Percentiles rank a stretch among this genome's conserved stretches.
phyloP scores from a whole-genome alignment of 352 stramenopile genomes.

The Phytophthora niederhauseri region DNA sequence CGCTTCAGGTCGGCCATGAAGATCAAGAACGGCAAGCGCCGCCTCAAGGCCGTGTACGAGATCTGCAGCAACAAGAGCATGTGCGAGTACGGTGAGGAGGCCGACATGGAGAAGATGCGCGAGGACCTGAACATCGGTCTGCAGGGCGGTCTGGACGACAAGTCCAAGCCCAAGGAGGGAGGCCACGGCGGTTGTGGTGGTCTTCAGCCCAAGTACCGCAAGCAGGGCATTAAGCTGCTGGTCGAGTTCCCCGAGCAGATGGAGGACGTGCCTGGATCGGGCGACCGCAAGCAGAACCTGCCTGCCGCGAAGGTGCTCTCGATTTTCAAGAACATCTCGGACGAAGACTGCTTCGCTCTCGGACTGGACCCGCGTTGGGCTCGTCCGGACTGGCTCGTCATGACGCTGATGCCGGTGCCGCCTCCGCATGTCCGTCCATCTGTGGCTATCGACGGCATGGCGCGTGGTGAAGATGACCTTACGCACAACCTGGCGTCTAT shows the following conservation, averaged over 20 bases:
- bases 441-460: slow-evolving; percentile 94
- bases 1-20: slow-evolving; percentile 83
- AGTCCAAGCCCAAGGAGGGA: slow-evolving; percentile 82
- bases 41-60: slow-evolving; percentile 95
- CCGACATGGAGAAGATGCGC: slow-evolving; percentile 90
- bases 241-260: slow-evolving; percentile 96
- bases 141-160: slow-evolving; percentile 82
- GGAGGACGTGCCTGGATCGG: slow-evolving; percentile 93
- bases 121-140: slow-evolving; percentile 88
- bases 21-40: slow-evolving; percentile 90
- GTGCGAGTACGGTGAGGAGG: slow-evolving; percentile 85
- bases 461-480: slow-evolving; percentile 97
- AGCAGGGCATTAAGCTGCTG: slow-evolving; percentile 95
- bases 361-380: slow-evolving; percentile 96
- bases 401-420: slow-evolving; percentile 98
- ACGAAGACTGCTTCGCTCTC: slow-evolving; percentile 95
- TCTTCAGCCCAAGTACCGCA: slow-evolving; percentile 96
- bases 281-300: slow-evolving; percentile 97
- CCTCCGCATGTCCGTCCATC: slow-evolving; percentile 98
- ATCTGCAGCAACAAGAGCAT: slow-evolving; percentile 93
- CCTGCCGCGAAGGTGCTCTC: slow-evolving; percentile 95
- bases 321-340: slow-evolving; percentile 98
- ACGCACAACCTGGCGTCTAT: slow-evolving; percentile 98
- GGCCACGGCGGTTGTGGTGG: slow-evolving; percentile 82
- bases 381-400: slow-evolving; percentile 98